Percentiles rank a stretch among this genome's conserved stretches.
Conservation (phyloP, 2,329 filamentous ascomycete species). For the Microsporum ferrugineum region DNA sequence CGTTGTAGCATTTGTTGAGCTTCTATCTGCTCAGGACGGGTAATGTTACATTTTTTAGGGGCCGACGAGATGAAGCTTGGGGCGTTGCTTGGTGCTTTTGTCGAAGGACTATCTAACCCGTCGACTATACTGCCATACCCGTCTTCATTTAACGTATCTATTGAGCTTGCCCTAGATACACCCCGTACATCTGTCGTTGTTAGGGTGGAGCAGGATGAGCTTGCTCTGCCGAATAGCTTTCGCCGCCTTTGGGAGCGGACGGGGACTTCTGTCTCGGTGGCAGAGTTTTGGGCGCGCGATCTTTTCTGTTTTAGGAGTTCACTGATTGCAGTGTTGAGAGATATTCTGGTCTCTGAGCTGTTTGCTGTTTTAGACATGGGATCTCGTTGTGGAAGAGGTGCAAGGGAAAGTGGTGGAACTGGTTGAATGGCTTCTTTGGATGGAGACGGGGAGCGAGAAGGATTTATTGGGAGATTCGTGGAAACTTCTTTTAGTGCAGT, state of each 20-base stretch:
- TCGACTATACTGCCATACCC: constrained; percentile 30
- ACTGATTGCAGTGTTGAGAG: constrained; percentile 24
- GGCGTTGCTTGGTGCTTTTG: constrained; percentile 18
- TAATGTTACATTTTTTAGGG: constrained; percentile 13
- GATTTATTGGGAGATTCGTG: constrained; percentile 13
- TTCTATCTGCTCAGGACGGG: constrained; percentile 6
- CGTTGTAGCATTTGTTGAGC: constrained; percentile 12
- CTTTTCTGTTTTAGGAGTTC: constrained; percentile 33
- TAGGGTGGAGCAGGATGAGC: constrained; percentile 29
- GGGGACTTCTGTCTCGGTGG: constrained; percentile 15
- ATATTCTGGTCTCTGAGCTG: constrained; percentile 3
- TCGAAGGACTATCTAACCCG: constrained; percentile 17
- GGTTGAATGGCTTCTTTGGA: constrained; percentile 8
- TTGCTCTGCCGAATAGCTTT: constrained; percentile 33
- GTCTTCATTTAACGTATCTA: constrained; percentile 39
- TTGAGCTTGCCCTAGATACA: constrained; percentile 38
- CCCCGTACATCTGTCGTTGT: constrained; percentile 12
- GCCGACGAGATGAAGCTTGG: constrained; percentile 25
- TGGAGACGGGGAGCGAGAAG: constrained; percentile 18
- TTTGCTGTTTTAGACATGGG: neutral
- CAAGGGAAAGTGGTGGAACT: neutral
- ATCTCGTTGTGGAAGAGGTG: neutral
- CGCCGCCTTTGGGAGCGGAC: constrained; percentile 22
- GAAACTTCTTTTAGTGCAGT: constrained; percentile 9
- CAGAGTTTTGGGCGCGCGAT: constrained; percentile 22